Conservation (phyloP, 2,329 filamentous ascomycete genomes). For the Monilinia laxa region DNA sequence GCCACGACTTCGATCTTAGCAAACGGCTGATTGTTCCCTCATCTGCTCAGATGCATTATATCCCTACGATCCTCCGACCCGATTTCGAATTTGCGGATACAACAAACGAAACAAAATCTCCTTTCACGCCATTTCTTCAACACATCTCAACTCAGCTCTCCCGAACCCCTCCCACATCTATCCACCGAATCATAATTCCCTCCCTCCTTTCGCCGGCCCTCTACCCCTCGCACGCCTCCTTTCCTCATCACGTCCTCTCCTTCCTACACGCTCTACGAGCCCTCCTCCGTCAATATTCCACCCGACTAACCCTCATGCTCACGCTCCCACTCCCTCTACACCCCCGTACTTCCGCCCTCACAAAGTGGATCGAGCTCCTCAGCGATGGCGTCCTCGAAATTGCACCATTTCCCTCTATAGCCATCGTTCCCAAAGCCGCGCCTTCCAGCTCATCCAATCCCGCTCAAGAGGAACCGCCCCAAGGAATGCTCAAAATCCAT, state of each 20-base stretch:
- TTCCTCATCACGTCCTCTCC: constrained; percentile 71
- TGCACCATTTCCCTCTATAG: constrained; percentile 64
- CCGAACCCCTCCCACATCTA: constrained; percentile 54
- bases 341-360: constrained; percentile 70
- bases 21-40: constrained; percentile 61
- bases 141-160: constrained; percentile 56
- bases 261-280: constrained; percentile 79
- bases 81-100: constrained; percentile 37
- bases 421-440: constrained; percentile 44
- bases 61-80: constrained; percentile 44
- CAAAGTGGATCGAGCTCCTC: constrained; percentile 82
- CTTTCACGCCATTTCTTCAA: constrained; percentile 64
- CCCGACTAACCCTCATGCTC: constrained; percentile 67
- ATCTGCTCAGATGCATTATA: constrained; percentile 52
- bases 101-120: constrained; percentile 44
- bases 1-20: constrained; percentile 70
- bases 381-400: constrained; percentile 86
- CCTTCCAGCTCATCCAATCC: constrained; percentile 54
- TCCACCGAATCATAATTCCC: constrained; percentile 85
- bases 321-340: constrained; percentile 80
- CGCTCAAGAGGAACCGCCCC: constrained; percentile 69
- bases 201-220: constrained; percentile 81
- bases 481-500: constrained; percentile 83
- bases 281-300: constrained; percentile 66
- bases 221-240: constrained; percentile 68